Evolutionary conservation across 345 rosid genomes (phyloP).

Genomic region (Populus pruinosa): DNA sequence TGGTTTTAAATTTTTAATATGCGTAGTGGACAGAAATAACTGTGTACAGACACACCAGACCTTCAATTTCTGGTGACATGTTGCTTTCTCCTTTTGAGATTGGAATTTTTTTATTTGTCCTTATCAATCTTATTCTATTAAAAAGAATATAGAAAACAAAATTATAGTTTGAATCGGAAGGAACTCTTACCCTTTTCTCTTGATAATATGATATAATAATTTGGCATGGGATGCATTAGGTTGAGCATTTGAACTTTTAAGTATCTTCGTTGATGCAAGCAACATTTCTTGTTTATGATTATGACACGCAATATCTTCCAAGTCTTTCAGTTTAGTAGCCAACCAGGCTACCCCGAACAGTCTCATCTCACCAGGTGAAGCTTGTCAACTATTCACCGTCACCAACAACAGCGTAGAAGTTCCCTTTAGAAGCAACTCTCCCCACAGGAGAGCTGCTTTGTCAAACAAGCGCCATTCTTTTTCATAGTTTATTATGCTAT

Average conservation of each 20-base stretch:
- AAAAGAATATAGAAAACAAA: not conserved
- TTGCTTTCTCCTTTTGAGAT: conserved; percentile 8
- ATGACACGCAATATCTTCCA: conserved; percentile 23
- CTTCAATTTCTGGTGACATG: conserved; percentile 10
- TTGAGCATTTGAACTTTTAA: not conserved
- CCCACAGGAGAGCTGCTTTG: conserved; percentile 1
- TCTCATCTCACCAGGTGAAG: conserved; percentile 10
- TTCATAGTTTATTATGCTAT: not conserved
- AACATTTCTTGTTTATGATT: not conserved
- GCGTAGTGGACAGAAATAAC: conserved; percentile 12
- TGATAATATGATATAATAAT: not conserved
- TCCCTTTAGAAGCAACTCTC: conserved; percentile 12
- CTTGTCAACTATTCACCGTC: conserved; percentile 30
- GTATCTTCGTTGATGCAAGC: not conserved
- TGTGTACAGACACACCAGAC: conserved; percentile 6
- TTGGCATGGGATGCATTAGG: not conserved
- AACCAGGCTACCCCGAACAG: not conserved
- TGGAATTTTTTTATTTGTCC: conserved; percentile 13
- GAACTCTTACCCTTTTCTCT: not conserved
- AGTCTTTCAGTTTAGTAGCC: conserved; percentile 19
- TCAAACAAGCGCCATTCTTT: not conserved
- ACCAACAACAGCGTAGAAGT: conserved; percentile 18
- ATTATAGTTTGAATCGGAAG: not conserved
- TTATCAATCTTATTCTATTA: conserved; percentile 1
- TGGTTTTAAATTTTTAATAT: not conserved